Percentiles rank a stretch among this genome's conserved stretches.
Evolutionary conservation across 345 rosid genomes (phyloP).

Genomic region (Gossypium mustelinum): DNA sequence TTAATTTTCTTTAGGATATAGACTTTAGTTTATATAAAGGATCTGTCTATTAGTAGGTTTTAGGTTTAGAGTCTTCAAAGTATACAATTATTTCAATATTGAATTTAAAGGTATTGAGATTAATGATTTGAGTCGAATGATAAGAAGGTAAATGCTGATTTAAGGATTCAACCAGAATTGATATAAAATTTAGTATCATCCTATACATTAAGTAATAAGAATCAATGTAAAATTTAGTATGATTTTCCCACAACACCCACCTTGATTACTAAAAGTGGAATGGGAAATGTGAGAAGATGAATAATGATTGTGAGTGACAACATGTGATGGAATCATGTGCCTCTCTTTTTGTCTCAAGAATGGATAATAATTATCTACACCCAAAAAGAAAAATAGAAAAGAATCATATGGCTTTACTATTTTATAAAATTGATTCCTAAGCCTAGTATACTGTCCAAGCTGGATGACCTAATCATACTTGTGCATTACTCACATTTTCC

Average conservation of each 20-base stretch:
- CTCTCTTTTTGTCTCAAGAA: constrained; percentile 5
- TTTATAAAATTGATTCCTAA: background rate
- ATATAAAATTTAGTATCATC: no score
- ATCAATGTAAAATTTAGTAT: no score
- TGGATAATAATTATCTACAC: background rate
- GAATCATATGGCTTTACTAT: background rate
- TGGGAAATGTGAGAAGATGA: constrained; percentile 19
- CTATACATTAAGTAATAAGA: no score
- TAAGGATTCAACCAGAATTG: no score
- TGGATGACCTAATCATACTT: constrained; percentile 3
- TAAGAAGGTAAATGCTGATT: no score
- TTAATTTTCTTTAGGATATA: background rate
- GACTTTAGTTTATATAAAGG: background rate
- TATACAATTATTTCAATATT: background rate
- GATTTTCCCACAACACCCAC: no score
- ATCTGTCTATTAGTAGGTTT: background rate
- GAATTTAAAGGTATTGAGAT: background rate
- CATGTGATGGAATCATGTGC: constrained; percentile 57
- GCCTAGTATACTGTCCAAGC: background rate
- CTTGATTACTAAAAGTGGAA: background rate
- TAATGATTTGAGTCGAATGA: no score
- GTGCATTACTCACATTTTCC: background rate
- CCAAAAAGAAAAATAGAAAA: background rate
- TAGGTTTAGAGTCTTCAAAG: background rate
- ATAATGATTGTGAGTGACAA: constrained; percentile 44